Conservation (phyloP, 83 land plant species). For the Picea engelmannii region DNA sequence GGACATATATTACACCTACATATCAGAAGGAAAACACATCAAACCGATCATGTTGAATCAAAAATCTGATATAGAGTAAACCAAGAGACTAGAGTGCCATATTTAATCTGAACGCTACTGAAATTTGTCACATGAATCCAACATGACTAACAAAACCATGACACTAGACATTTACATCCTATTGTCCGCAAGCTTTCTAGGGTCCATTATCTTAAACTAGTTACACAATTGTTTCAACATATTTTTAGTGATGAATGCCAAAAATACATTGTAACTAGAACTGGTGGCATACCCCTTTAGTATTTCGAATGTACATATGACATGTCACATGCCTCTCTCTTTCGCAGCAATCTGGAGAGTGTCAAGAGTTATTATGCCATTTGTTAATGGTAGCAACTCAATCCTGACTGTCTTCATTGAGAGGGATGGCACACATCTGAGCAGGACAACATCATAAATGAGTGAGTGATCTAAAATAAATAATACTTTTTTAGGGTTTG, state of each 20-base stretch:
- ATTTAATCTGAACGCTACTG: neutral
- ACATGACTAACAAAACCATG: neutral
- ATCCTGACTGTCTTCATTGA: conserved; percentile 88
- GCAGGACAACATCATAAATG: conserved; percentile 8
- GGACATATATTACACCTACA: conserved; percentile 77
- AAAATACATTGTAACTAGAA: no score
- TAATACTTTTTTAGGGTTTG: neutral
- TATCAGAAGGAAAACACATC: neutral
- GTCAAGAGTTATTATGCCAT: conserved; percentile 96
- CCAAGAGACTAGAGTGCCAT: neutral
- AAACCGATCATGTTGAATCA: neutral
- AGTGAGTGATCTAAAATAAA: neutral
- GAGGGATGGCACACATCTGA: conserved; percentile 91
- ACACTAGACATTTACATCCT: no score
- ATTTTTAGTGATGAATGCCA: no score
- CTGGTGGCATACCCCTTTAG: neutral
- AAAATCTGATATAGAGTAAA: neutral
- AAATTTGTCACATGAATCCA: neutral
- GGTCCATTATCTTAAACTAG: no score
- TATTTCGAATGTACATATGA: neutral
- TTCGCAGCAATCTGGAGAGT: conserved; percentile 85
- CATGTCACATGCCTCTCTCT: conserved; percentile 70
- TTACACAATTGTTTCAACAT: neutral
- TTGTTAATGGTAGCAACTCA: conserved; percentile 91
- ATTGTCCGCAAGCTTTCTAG: neutral